phyloP scores from a whole-genome alignment of 2,329 filamentous ascomycete species.

The Scedosporium aurantiacum region DNA sequence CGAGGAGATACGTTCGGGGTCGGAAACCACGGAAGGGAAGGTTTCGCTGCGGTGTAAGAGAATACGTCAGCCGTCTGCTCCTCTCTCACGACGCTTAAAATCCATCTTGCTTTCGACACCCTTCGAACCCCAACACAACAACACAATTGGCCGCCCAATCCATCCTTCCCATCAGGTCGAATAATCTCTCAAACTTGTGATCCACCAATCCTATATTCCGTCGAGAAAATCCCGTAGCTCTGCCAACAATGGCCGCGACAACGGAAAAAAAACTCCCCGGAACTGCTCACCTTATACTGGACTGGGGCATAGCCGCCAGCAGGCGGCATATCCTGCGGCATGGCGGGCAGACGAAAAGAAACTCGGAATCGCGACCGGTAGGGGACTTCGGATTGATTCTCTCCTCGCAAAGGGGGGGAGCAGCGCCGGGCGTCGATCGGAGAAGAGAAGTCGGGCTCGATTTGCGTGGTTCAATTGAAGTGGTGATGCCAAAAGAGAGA shows the following conservation, averaged over 20 bases:
- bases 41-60: constrained; percentile 55
- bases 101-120: background rate
- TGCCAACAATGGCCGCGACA: background rate
- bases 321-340: constrained; percentile 98
- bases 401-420: background rate
- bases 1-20: constrained; percentile 66
- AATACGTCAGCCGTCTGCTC: constrained; percentile 11
- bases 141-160: background rate
- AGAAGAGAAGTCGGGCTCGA: background rate
- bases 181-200: background rate
- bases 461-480: background rate
- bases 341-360: constrained; percentile 33
- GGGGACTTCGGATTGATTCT: background rate
- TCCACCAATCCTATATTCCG: background rate
- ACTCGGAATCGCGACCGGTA: background rate
- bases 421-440: background rate
- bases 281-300: constrained; percentile 74
- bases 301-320: constrained; percentile 88
- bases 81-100: background rate
- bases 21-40: constrained; percentile 84
- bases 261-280: background rate
- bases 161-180: background rate
- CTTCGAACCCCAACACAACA: background rate
- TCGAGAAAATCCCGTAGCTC: background rate
- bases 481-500: background rate